A percentile compares a stretch with the other conserved stretches of the same genome.
Evolutionary conservation across 805 yeast genomes (phyloP).

Genomic region (Helenozyma rhizophorensis): DNA sequence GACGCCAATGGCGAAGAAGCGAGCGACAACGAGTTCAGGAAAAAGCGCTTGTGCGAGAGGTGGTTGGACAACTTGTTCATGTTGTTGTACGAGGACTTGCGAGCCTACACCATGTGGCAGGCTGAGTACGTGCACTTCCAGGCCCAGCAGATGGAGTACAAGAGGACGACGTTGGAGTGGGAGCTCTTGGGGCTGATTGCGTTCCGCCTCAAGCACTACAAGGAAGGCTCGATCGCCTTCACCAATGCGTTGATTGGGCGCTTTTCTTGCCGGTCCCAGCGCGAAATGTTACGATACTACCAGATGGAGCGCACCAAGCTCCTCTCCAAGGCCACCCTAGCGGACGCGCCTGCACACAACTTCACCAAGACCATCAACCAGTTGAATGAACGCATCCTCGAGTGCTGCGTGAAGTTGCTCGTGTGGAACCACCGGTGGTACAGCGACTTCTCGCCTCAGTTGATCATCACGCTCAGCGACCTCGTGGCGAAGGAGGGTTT

Average conservation of each 20-base stretch:
- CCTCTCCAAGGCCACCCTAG: conserved; percentile 19
- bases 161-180: conserved; percentile 84
- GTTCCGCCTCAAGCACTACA: conserved; percentile 74
- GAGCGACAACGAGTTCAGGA: conserved; percentile 45
- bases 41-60: conserved; percentile 65
- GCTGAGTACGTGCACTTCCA: conserved; percentile 86
- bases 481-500: conserved; percentile 75
- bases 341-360: conserved; percentile 20
- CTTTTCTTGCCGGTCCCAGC: conserved; percentile 76
- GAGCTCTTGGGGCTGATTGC: conserved; percentile 87
- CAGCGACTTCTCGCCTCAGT: conserved; percentile 74
- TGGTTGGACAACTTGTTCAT: conserved; percentile 71
- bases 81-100: conserved; percentile 67
- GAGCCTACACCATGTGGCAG: conserved; percentile 88
- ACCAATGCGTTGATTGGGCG: conserved; percentile 64
- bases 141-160: conserved; percentile 77
- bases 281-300: conserved; percentile 67
- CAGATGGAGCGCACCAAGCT: conserved; percentile 43
- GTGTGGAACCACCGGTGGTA: conserved; percentile 99
- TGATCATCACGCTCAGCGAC: conserved; percentile 53
- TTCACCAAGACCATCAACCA: conserved; percentile 36
- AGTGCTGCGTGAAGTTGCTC: conserved; percentile 66
- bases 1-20: conserved; percentile 13
- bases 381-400: conserved; percentile 57
- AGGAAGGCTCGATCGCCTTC: conserved; percentile 86